phyloP scores from a whole-genome alignment of 129 eudicot species.

The Chrysanthemum seticuspe region DNA sequence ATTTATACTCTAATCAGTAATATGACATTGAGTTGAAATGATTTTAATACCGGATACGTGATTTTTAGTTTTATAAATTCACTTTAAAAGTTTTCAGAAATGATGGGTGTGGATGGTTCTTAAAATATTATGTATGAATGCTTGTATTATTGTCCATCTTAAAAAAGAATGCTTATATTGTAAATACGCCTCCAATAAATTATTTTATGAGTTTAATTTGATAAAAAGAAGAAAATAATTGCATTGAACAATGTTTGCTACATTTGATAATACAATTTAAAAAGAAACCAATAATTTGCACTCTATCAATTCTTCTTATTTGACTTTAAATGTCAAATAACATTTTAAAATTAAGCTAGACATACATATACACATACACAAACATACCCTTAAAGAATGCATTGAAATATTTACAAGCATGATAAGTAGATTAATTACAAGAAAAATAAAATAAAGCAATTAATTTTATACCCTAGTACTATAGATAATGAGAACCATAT shows the following conservation, averaged over 20 bases:
- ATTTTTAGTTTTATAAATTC: too few relatives aligned
- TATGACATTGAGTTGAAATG: too few relatives aligned
- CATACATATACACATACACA: background rate
- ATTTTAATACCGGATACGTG: too few relatives aligned
- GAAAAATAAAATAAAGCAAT: too few relatives aligned
- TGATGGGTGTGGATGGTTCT: background rate
- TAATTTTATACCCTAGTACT: too few relatives aligned
- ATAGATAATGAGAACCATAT: too few relatives aligned
- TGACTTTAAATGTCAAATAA: constrained; percentile 7
- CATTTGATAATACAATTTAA: background rate
- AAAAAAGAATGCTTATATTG: too few relatives aligned
- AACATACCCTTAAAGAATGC: too few relatives aligned
- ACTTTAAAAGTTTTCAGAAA: too few relatives aligned
- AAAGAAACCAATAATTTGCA: background rate
- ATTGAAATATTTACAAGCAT: background rate
- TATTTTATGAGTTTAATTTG: background rate
- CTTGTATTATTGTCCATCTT: background rate
- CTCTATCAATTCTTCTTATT: background rate
- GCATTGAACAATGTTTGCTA: too few relatives aligned
- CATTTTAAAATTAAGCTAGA: background rate
- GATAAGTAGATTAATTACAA: background rate
- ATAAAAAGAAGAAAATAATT: background rate
- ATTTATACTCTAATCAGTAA: too few relatives aligned
- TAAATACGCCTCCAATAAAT: background rate
- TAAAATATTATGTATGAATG: background rate